Evolutionary conservation across 2,329 filamentous ascomycete species (phyloP), one percentile per base, ranked within the genome.

Genomic region (Penicillium sp.): DNA sequence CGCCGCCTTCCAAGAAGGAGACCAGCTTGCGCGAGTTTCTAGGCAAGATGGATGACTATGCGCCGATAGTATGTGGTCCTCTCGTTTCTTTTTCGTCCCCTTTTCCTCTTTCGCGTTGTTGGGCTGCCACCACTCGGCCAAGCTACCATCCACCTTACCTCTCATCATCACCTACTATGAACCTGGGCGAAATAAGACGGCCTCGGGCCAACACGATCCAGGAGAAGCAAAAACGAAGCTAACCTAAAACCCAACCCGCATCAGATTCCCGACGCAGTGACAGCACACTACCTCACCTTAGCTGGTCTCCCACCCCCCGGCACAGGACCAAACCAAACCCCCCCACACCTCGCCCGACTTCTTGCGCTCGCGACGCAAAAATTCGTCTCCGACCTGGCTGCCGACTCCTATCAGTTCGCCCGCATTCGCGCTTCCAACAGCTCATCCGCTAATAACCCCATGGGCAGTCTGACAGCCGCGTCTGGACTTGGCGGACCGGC

Each of bases 361-460:
- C 88, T 99, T 39, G 93, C 94, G 2, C 89, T 99, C 8, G 94
- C 94, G n/a, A 96, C 94, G 0, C 94, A 99, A 71, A 99, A 99
- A 73, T 99, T 99, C 81, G 90, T 99, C 67, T 92, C 94, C 55
- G 94, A 99, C 73, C 91, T 99, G 62, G 94, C 94, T 1, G 92
- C 94, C 53, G 94, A 99, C 73, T 92, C 94, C 2, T 99, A 99
- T 75, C 94, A 99, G 76, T 97, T 97, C 81, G 92, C 89, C 57
- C 91, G 93, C 49, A 97, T 99, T 68, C 88, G 94, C 36, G 90
- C 91, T n/a, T 93, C 90, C 19, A 95, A 94, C 70, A 92, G 88
- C 54, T 87, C 83, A 23, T 92, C 90, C 60, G 87, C 88, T 11
- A 96, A 92, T 72, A 97, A 96, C 75, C 90, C 91, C 0, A 92